Conservation (phyloP, 345 rosid genomes). For the Aquilaria yunnanensis region DNA sequence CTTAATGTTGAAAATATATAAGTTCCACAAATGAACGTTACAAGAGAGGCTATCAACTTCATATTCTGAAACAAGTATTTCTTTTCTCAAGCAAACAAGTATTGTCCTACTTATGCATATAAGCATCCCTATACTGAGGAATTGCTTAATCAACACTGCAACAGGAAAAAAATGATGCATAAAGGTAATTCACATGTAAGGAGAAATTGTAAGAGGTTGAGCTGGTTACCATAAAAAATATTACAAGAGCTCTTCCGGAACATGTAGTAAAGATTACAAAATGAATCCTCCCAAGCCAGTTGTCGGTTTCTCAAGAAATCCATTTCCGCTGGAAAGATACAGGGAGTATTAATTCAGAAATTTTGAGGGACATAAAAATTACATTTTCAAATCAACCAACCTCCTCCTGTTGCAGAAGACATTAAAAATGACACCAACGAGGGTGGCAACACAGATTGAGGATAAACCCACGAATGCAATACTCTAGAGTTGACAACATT, state of each 20-base stretch:
- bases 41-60: too few relatives aligned
- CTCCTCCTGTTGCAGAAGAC: constrained; percentile 55
- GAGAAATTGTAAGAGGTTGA: not conserved
- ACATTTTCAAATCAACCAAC: constrained; percentile 33
- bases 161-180: constrained; percentile 2
- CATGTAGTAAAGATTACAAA: constrained; percentile 79
- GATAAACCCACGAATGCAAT: constrained; percentile 88
- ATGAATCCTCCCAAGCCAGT: constrained; percentile 83
- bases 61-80: too few relatives aligned
- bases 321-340: constrained; percentile 39
- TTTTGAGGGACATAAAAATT: not conserved
- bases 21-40: too few relatives aligned
- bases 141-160: constrained; percentile 1
- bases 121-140: too few relatives aligned
- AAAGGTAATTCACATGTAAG: not conserved
- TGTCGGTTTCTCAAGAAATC: constrained; percentile 69
- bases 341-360: constrained; percentile 9
- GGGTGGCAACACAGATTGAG: constrained; percentile 79
- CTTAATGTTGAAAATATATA: too few relatives aligned
- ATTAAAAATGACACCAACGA: constrained; percentile 55
- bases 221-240: constrained; percentile 74
- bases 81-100: too few relatives aligned
- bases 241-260: constrained; percentile 65
- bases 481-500: constrained; percentile 40
- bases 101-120: too few relatives aligned